Evolutionary conservation across 352 stramenopile genomes (phyloP), one percentile per base, ranked within the genome.

Genomic region (Hyaloperonospora arabidopsidis): DNA sequence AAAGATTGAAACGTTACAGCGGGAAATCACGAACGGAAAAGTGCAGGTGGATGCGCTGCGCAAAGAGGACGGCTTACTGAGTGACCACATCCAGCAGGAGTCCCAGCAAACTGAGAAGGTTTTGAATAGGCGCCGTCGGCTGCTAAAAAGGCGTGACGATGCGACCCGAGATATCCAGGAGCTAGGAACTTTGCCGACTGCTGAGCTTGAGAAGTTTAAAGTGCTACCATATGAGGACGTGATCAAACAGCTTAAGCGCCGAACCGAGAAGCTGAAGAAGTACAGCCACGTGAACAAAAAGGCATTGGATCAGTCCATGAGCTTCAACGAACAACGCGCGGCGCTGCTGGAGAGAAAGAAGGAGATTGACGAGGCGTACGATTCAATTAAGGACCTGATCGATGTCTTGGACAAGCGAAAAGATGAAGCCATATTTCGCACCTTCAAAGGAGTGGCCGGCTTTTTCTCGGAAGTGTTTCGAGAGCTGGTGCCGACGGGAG

Each of bases 211-310:
- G 45, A 87, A 89, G 44, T 97, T 97, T 59, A 89, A 92, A 62
- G 68, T 67, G 15, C 66, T 97, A 35, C 71, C 82, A 6, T 95
- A 95, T 46, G 72, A 83, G 19, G 84, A 95, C 1, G 82, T 99
- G 29, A 97, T 98, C 64, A 94, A 93, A 50, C 73, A 90, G 47
- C 89, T 98, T 60, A 95, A 98, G 41, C 80, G 84, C 19, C 87
- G 90, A 60, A 98, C 96, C 53, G 96, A 98, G 34, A 90, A 97
- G 49, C 71, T 99, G 40, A 97, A 98, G 64, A 96, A 97, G 54
- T 99, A 98, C 65, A 95, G 76, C 52, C 95, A 99, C 63, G 97
- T 99, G 28, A 99, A 99, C 84, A 99, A 99, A 64, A 99, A 99
- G 74, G 97, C 97, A 0, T 87, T 99, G 44, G 95, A 99, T 67